These are phyloP conservation scores for Byssothecium circinans DNA, from an alignment of 2,329 filamentous ascomycete genomes.

Conservation along the genomic window DNA sequence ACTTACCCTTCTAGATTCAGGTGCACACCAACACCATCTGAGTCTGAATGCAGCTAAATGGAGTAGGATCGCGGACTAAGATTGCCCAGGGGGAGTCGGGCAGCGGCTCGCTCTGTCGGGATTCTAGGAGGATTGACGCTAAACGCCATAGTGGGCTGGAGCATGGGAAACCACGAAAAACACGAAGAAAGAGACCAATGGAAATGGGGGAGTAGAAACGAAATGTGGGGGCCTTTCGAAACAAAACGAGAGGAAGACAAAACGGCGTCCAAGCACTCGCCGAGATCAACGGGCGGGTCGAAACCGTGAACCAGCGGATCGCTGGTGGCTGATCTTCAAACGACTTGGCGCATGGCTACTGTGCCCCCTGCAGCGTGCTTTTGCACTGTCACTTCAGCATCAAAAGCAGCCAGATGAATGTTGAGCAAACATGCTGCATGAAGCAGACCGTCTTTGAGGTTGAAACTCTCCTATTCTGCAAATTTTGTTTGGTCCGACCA, in stretches of 20 bases:
- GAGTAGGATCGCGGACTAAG: conserved; percentile 9
- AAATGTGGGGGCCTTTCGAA: conserved; percentile 24
- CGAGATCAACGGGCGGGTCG: conserved; percentile 17
- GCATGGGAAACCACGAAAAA: conserved; percentile 13
- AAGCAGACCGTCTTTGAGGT: not conserved
- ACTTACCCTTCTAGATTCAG: conserved; percentile 2
- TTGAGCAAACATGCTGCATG: not conserved
- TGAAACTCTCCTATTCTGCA: not conserved
- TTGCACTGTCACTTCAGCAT: not conserved
- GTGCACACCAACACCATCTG: not conserved
- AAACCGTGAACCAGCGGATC: conserved; percentile 20
- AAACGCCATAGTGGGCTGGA: not conserved
- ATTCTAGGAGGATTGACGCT: conserved; percentile 3
- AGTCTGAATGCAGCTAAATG: not conserved
- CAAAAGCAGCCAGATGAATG: not conserved
- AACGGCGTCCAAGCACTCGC: conserved; percentile 8
- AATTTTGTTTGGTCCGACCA: not conserved
- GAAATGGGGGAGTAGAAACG: not conserved
- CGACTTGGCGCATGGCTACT: conserved; percentile 14
- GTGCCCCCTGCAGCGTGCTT: conserved; percentile 8
- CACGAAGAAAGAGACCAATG: conserved; percentile 11
- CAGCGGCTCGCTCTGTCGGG: conserved; percentile 4
- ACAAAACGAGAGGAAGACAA: too few species aligned
- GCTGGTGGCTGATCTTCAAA: conserved; percentile 40
- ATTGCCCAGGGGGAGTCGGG: conserved; percentile 15